These are phyloP conservation scores for Kodamaea fukazawae DNA, from an alignment of 805 yeast genomes.

Conservation along the genomic window DNA sequence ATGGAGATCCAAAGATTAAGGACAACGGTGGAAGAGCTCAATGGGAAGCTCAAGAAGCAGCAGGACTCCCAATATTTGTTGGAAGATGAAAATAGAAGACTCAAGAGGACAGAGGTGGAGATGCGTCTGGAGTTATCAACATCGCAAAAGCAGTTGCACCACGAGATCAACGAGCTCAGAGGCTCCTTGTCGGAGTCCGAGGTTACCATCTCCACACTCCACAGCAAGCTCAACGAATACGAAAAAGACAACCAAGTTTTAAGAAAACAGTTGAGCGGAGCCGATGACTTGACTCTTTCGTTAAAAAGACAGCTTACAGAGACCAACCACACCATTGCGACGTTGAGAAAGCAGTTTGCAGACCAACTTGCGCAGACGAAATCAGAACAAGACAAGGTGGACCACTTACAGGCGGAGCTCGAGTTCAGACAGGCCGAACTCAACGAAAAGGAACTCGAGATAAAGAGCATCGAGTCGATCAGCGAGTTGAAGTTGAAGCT, in stretches of 20 bases:
- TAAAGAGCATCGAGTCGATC: constrained; percentile 2
- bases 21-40: not conserved
- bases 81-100: no score
- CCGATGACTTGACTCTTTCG: no score
- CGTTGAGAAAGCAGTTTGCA: constrained; percentile 1
- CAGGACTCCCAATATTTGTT: not conserved
- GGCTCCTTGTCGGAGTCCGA: no score
- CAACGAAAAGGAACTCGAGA: constrained; percentile 9
- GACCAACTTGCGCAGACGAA: not conserved
- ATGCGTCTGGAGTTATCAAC: no score
- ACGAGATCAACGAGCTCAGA: no score
- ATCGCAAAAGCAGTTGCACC: no score
- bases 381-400: constrained; percentile 9
- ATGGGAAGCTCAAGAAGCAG: not conserved
- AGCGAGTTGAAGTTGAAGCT: constrained; percentile 10
- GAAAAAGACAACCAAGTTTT: no score
- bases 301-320: not conserved
- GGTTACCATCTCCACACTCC: no score
- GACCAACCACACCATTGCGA: not conserved
- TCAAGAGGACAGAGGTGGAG: no score
- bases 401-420: constrained; percentile 8
- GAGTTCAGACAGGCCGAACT: constrained; percentile 12
- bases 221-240: no score
- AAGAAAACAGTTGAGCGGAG: no score
- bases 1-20: not conserved